These are phyloP conservation scores for Hansenula lynferdii DNA, from an alignment of 1,139 yeast species.

Conservation along the genomic window DNA sequence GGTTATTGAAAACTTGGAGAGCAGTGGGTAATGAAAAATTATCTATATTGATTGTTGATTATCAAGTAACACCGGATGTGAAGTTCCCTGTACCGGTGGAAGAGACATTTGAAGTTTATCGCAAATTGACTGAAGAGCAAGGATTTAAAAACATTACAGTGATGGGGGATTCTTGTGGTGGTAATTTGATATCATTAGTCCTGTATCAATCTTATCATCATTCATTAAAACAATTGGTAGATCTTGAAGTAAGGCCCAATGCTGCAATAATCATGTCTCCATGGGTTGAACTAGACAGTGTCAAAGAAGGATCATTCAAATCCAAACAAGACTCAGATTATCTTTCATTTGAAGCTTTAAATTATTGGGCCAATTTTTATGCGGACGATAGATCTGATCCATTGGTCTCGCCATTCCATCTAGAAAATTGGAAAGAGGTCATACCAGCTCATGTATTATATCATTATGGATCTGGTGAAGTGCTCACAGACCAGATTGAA, in stretches of 20 bases:
- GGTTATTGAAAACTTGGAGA: conserved; percentile 22
- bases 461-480: conserved; percentile 37
- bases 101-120: conserved; percentile 30
- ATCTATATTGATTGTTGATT: conserved; percentile 33
- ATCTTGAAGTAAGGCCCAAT: conserved; percentile 34
- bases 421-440: conserved; percentile 28
- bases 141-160: conserved; percentile 28
- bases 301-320: conserved; percentile 32
- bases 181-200: conserved; percentile 29
- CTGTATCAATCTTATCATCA: background rate
- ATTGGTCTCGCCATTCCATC: conserved; percentile 10
- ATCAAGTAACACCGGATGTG: conserved; percentile 31
- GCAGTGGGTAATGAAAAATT: conserved; percentile 25
- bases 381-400: conserved; percentile 17
- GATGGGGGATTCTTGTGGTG: conserved; percentile 44
- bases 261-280: conserved; percentile 36
- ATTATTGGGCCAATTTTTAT: conserved; percentile 28
- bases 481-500: conserved; percentile 26
- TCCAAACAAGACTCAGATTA: conserved; percentile 19
- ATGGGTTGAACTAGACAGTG: conserved; percentile 32
- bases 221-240: conserved; percentile 22
- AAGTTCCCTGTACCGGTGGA: conserved; percentile 36
- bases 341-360: conserved; percentile 11
- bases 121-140: conserved; percentile 26
- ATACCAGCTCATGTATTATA: conserved; percentile 27